phyloP scores from a whole-genome alignment of 768 basidiomycete species.

The Hericium coralloides region DNA sequence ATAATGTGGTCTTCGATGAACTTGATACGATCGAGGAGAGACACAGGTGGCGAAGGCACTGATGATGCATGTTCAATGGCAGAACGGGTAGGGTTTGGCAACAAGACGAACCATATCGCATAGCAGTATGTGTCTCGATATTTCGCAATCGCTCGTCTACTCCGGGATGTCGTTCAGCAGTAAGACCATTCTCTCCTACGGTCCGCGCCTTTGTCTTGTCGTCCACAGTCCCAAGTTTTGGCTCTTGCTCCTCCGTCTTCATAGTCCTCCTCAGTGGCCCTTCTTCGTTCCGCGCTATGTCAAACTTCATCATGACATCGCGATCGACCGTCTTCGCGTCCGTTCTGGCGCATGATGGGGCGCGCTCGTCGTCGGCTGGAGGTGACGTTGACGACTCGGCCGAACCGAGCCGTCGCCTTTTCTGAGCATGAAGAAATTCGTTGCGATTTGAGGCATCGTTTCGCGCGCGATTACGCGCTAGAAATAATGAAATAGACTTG shows the following conservation, averaged over 20 bases:
- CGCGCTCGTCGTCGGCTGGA: slow-evolving; percentile 13
- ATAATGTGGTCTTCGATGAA: slow-evolving; percentile 73
- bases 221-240: not conserved
- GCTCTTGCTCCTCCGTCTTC: slow-evolving; percentile 19
- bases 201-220: not conserved
- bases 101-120: slow-evolving; percentile 55
- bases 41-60: slow-evolving; percentile 69
- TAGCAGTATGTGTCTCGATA: slow-evolving; percentile 62
- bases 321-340: slow-evolving; percentile 66
- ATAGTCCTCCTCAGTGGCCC: slow-evolving; percentile 62
- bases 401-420: slow-evolving; percentile 31
- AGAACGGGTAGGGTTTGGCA: not conserved
- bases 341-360: slow-evolving; percentile 60
- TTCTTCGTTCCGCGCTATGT: slow-evolving; percentile 78
- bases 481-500: slow-evolving; percentile 61
- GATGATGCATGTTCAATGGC: not conserved
- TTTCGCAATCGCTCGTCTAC: slow-evolving; percentile 56
- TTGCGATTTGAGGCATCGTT: slow-evolving; percentile 71
- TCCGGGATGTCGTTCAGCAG: slow-evolving; percentile 43
- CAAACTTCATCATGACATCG: slow-evolving; percentile 78
- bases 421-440: slow-evolving; percentile 61
- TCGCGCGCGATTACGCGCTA: slow-evolving; percentile 60
- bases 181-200: slow-evolving; percentile 15
- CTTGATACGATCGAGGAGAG: slow-evolving; percentile 53
- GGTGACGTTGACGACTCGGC: not conserved